Percentiles rank a stretch among this genome's conserved stretches.
Conservation (phyloP, 2,329 filamentous ascomycete genomes). For the Colletotrichum sp. region DNA sequence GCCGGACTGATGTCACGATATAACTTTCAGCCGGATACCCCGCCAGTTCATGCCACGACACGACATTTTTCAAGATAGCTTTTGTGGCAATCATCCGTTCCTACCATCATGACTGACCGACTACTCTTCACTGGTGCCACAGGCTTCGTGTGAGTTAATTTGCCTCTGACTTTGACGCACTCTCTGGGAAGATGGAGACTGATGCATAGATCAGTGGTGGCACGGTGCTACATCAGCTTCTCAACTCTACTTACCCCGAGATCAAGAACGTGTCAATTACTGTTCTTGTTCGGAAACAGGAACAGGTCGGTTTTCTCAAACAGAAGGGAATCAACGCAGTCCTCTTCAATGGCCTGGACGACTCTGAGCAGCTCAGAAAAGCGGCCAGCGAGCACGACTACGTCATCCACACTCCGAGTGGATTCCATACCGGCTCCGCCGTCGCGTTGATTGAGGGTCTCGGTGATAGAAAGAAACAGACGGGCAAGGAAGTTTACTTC, state of each 20-base stretch:
- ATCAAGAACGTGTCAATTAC: constrained; percentile 25
- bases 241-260: constrained; percentile 21
- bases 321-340: constrained; percentile 14
- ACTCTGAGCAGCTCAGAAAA: constrained; percentile 23
- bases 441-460: constrained; percentile 48
- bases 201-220: constrained; percentile 26
- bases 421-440: constrained; percentile 40
- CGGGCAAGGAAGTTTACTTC: constrained; percentile 38
- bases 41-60: background rate
- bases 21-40: background rate
- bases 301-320: constrained; percentile 26
- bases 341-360: constrained; percentile 19
- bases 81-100: fast-evolving
- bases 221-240: constrained; percentile 25
- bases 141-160: constrained; percentile 27
- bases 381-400: constrained; percentile 32
- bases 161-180: background rate
- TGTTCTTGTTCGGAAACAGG: constrained; percentile 29
- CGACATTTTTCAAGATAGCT: background rate
- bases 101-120: background rate
- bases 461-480: constrained; percentile 36
- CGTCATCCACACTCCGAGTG: constrained; percentile 47
- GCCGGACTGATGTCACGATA: background rate
- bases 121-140: constrained; percentile 31
- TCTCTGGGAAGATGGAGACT: background rate